These are phyloP conservation scores for Gossypium laxum DNA, from an alignment of 441 rosid genomes.

Conservation along the genomic window DNA sequence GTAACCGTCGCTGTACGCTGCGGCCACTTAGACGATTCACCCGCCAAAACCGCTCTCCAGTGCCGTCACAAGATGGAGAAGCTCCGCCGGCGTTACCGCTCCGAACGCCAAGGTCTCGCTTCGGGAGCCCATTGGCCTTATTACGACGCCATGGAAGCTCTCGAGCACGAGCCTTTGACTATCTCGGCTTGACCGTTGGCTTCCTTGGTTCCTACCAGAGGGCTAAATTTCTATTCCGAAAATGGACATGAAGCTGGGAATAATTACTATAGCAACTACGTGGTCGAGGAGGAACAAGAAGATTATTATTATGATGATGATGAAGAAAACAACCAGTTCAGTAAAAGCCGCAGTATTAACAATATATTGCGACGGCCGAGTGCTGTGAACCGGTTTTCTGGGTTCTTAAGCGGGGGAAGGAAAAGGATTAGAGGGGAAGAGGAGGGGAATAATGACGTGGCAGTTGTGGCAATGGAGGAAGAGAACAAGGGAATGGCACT, in stretches of 20 bases:
- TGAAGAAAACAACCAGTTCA: conserved; percentile 16
- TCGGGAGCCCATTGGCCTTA: conserved; percentile 35
- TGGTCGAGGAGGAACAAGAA: conserved; percentile 11
- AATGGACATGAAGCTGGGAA: not conserved
- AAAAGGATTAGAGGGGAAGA: not conserved
- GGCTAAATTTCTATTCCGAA: not conserved
- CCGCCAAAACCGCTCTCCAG: conserved; percentile 33
- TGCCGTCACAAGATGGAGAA: conserved; percentile 56
- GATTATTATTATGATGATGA: conserved; percentile 2
- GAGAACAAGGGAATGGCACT: not conserved
- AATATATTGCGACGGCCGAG: conserved; percentile 43
- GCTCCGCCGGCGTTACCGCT: conserved; percentile 44
- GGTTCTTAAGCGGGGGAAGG: not conserved
- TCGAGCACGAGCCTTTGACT: conserved; percentile 35
- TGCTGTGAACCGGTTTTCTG: conserved; percentile 35
- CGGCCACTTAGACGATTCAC: conserved; percentile 25
- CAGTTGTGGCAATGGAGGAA: not conserved
- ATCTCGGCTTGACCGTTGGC: conserved; percentile 45
- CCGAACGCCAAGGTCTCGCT: conserved; percentile 32
- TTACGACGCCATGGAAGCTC: conserved; percentile 41
- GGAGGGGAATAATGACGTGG: not conserved
- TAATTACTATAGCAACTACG: not conserved
- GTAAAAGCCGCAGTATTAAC: conserved; percentile 49
- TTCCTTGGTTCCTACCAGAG: conserved; percentile 14
- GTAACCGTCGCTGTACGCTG: conserved; percentile 40